phyloP scores from a whole-genome alignment of 768 basidiomycete genomes.

The Boletus reticulatus region DNA sequence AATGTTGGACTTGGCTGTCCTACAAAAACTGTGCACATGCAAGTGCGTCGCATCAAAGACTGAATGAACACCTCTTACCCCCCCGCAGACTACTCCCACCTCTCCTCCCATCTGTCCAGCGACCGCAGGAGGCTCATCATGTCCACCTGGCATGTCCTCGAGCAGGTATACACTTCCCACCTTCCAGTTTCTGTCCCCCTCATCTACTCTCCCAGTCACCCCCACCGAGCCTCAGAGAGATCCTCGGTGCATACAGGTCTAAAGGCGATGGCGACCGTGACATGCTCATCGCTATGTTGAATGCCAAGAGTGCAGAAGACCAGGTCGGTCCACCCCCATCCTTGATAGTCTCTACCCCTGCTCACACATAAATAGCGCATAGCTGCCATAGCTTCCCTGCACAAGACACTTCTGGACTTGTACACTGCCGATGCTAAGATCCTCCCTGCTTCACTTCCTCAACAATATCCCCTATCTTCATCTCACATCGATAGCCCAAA shows the following conservation, averaged over 20 bases:
- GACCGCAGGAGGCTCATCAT: slow-evolving; percentile 36
- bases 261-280: slow-evolving; percentile 93
- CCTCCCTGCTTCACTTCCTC: slow-evolving; percentile 24
- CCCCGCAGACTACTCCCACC: slow-evolving; percentile 17
- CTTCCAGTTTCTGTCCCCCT: background rate
- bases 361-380: slow-evolving; percentile 49
- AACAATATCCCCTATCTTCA: slow-evolving; percentile 39
- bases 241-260: slow-evolving; percentile 78
- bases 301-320: slow-evolving; percentile 91
- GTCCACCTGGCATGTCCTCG: slow-evolving; percentile 45
- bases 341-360: background rate
- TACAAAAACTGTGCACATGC: slow-evolving; percentile 37
- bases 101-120: slow-evolving; percentile 11
- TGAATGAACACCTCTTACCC: slow-evolving; percentile 28
- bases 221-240: slow-evolving; percentile 81
- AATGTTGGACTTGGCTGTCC: slow-evolving; percentile 43
- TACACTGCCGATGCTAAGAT: slow-evolving; percentile 34
- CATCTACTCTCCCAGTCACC: slow-evolving; percentile 47
- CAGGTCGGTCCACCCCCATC: slow-evolving; percentile 52
- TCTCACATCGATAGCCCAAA: slow-evolving; percentile 26
- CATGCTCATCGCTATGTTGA: slow-evolving; percentile 86
- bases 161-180: slow-evolving; percentile 37
- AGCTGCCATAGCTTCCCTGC: slow-evolving; percentile 66
- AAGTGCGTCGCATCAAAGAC: slow-evolving; percentile 12
- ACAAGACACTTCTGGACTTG: slow-evolving; percentile 68